phyloP scores from a whole-genome alignment of 2,329 filamentous ascomycete genomes.

The Fusarium sp. region DNA sequence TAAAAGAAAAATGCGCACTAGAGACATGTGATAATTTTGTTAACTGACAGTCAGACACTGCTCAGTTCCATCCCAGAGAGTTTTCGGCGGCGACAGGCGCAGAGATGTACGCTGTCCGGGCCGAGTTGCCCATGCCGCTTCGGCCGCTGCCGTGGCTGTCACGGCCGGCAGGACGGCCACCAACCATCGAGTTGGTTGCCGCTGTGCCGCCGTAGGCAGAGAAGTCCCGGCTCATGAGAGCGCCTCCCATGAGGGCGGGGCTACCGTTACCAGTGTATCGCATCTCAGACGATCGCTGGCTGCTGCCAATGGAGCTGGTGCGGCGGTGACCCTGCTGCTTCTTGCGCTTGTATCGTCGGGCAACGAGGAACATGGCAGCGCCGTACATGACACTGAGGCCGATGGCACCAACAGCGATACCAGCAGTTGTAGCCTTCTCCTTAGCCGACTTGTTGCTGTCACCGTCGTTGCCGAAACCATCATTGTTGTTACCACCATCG shows the following conservation, averaged over 20 bases:
- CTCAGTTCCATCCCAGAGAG: slow-evolving; percentile 92
- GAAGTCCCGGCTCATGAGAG: slow-evolving; percentile 68
- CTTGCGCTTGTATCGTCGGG: slow-evolving; percentile 90
- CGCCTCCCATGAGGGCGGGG: slow-evolving; percentile 78
- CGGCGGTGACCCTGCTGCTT: slow-evolving; percentile 81
- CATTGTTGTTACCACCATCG: slow-evolving; percentile 53
- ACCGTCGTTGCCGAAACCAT: slow-evolving; percentile 57
- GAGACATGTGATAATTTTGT: slow-evolving; percentile 36
- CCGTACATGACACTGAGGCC: slow-evolving; percentile 88
- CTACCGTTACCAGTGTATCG: slow-evolving; percentile 62
- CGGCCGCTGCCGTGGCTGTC: slow-evolving; percentile 77
- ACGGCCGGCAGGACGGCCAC: slow-evolving; percentile 52
- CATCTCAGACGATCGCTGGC: slow-evolving; percentile 62
- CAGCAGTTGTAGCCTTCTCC: slow-evolving; percentile 71
- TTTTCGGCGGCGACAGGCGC: slow-evolving; percentile 94
- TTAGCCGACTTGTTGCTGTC: slow-evolving; percentile 67
- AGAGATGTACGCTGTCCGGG: slow-evolving; percentile 77
- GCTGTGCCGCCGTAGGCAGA: slow-evolving; percentile 62
- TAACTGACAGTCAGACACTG: slow-evolving; percentile 23
- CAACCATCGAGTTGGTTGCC: slow-evolving; percentile 34
- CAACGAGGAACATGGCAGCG: slow-evolving; percentile 93
- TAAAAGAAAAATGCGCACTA: slow-evolving; percentile 41
- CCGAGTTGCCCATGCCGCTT: slow-evolving; percentile 65
- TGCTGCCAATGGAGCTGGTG: slow-evolving; percentile 76
- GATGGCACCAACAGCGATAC: slow-evolving; percentile 82